Conservation (phyloP, 1,284 basidiomycete genomes). For the Rhodotorula sp. region DNA sequence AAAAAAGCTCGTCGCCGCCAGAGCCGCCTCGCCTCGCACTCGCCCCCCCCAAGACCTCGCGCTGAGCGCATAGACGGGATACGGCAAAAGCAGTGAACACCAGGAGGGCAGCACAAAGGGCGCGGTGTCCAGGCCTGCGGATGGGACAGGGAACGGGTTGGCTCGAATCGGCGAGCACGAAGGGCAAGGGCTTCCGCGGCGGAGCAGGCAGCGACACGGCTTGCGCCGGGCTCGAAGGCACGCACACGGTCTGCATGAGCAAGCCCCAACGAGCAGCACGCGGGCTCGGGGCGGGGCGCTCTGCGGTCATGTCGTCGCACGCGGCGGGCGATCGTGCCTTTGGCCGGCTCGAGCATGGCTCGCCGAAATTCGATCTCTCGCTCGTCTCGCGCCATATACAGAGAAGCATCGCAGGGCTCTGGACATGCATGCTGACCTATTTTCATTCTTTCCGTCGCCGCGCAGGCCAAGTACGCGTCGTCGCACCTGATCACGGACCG, state of each 20-base stretch:
- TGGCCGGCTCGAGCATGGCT: not conserved
- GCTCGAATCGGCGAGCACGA: not conserved
- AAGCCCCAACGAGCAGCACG: no score
- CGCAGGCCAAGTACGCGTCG: slow-evolving; percentile 39
- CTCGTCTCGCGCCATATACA: not conserved
- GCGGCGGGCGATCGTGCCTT: no score
- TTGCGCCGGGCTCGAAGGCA: not conserved
- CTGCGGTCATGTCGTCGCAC: no score
- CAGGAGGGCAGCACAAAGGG: no score
- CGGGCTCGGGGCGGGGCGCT: no score
- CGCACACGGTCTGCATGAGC: not conserved
- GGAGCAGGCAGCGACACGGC: not conserved
- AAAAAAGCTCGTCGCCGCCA: not conserved
- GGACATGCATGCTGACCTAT: not conserved
- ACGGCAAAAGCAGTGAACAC: not conserved
- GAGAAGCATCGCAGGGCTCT: not conserved
- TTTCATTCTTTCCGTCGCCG: not conserved
- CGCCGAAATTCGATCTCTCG: not conserved
- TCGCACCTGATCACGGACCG: slow-evolving; percentile 43
- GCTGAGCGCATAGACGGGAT: not conserved
- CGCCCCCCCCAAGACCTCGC: not conserved
- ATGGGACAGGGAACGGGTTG: not conserved
- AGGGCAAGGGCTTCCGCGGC: not conserved
- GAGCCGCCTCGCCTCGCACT: not conserved
- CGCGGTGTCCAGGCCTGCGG: not conserved